Percentiles rank a stretch among this genome's conserved stretches.
Conservation (phyloP, 2,329 filamentous ascomycete genomes). For the Drechslerella dactyloides region DNA sequence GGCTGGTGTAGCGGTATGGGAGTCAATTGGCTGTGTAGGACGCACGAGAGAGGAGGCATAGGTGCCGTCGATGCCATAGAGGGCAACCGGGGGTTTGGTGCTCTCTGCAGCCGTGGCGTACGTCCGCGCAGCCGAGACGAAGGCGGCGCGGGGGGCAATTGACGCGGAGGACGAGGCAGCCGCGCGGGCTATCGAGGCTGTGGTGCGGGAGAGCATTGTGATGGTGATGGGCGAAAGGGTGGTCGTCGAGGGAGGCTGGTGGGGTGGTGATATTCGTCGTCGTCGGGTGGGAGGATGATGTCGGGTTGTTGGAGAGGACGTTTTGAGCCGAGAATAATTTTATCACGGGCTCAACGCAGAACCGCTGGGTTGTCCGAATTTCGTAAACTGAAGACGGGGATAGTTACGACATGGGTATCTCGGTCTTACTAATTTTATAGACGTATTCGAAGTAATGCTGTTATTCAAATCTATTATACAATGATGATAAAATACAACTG, state of each 20-base stretch:
- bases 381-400: too few relatives aligned
- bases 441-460: too few relatives aligned
- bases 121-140: slow-evolving; percentile 76
- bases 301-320: slow-evolving; percentile 35
- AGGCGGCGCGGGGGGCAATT: slow-evolving; percentile 67
- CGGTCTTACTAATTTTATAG: too few relatives aligned
- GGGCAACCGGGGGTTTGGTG: slow-evolving; percentile 81
- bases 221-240: background rate
- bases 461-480: too few relatives aligned
- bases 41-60: slow-evolving; percentile 98
- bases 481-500: too few relatives aligned
- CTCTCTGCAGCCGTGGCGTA: slow-evolving; percentile 63
- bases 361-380: too few relatives aligned
- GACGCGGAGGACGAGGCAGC: slow-evolving; percentile 66
- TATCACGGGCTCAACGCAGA: slow-evolving; percentile 42
- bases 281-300: slow-evolving; percentile 20
- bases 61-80: slow-evolving; percentile 96
- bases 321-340: slow-evolving; percentile 39
- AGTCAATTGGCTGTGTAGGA: background rate
- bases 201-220: slow-evolving; percentile 48
- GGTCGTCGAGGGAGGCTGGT: slow-evolving; percentile 5
- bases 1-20: background rate
- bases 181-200: slow-evolving; percentile 50
- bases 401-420: too few relatives aligned
- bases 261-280: slow-evolving; percentile 14